Base-by-base conservation (phyloP, 345 rosid genomes). In the Limnanthes douglasii region DNA sequence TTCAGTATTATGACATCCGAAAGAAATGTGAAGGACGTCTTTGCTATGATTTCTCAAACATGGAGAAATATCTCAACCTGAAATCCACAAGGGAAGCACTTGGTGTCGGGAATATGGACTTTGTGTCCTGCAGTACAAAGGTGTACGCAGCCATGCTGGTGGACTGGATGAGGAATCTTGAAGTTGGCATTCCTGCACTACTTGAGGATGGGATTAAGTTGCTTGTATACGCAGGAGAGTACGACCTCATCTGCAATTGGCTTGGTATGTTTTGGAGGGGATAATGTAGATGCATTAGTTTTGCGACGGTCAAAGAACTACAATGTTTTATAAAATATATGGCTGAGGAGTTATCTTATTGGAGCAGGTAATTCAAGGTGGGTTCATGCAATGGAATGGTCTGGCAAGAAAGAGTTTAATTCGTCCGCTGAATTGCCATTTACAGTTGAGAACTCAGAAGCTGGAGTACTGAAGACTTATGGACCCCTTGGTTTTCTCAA, bases 211-310 rank as follows among this genome's bases (percentile, higher is more conserved):
- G 99, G 46, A 53, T 92, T 59, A 60, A 75, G 49, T 50, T 92
- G 59, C 99, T 92, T 17, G 70, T 92, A 17, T 92, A 92, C 54
- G 94, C 99, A 0, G 96, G 99, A 41, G 99, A 92, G 47, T 92
- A 92, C 42, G 96, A 92, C 69, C 88, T 92, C 60, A 85, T 92
- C 60, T 92, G 99, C 90, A 92, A 92, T 56, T 92, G 99, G 96
- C 80, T 92, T 15, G 99, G 99, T 90, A 54, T 55, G 70, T 50
- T 46, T 31, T 33, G 4, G 3, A 3, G 14, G 22, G 50, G 23
- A 27, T 3, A 2, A 26, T 20, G 18, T 15, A 3, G 17, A 8
- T 47, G 41, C 14, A 1, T 19, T 32, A 13, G 28, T n/a, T 6
- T 11, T 24, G 18, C 19, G 5, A 34, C 16, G 16, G 21, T 34